Evolutionary conservation across 169 alveolate species (phyloP).

Genomic region (Cryptosporidium xiaoi): DNA sequence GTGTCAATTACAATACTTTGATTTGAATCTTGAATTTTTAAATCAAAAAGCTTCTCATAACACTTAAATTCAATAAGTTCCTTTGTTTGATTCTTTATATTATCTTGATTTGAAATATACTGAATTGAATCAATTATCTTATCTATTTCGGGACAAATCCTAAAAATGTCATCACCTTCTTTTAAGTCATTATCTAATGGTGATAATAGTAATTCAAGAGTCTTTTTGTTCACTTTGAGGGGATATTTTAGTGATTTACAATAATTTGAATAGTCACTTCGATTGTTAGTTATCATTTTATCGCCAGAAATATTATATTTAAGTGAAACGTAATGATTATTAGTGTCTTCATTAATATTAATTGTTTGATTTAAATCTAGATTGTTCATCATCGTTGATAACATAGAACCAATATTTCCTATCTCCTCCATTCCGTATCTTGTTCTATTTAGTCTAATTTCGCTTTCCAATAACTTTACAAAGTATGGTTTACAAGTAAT

Average conservation of each 20-base stretch:
- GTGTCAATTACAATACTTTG: no score
- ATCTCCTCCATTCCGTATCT: slow-evolving; percentile 22
- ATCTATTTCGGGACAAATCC: neutral
- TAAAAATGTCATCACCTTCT: neutral
- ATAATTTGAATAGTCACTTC: neutral
- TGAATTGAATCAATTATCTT: slow-evolving; percentile 27
- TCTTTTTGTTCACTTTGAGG: slow-evolving; percentile 2
- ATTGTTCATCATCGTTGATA: slow-evolving; percentile 61
- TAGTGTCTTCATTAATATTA: neutral
- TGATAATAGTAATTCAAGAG: slow-evolving; percentile 6
- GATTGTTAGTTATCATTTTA: neutral
- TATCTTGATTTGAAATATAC: neutral
- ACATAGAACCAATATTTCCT: slow-evolving; percentile 38
- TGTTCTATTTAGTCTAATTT: slow-evolving; percentile 6
- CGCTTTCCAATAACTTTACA: slow-evolving; percentile 33
- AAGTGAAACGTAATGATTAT: slow-evolving; percentile 21
- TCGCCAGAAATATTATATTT: slow-evolving; percentile 30
- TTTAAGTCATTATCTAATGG: no score
- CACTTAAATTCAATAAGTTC: neutral
- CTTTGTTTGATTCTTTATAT: neutral
- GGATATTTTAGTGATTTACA: neutral
- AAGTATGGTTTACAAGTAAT: slow-evolving; percentile 19
- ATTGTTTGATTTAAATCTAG: slow-evolving; percentile 10
- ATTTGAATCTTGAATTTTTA: no score
- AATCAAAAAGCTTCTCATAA: no score